phyloP scores from a whole-genome alignment of 2,329 filamentous ascomycete species.

The Colletotrichum cuscutae region DNA sequence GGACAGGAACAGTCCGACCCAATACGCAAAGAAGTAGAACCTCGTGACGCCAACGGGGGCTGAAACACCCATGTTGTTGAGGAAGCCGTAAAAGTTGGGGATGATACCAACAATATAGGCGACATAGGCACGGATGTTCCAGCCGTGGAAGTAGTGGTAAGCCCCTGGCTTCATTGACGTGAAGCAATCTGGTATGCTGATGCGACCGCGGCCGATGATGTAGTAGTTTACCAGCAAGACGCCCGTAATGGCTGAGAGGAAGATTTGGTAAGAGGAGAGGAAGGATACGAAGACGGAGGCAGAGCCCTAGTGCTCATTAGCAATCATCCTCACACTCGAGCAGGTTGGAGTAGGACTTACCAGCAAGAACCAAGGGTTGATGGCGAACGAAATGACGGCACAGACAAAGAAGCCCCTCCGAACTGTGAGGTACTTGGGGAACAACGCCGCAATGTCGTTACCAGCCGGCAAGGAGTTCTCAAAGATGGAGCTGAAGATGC shows the following conservation, averaged over 20 bases:
- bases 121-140: slow-evolving; percentile 30
- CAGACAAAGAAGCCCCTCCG: slow-evolving; percentile 50
- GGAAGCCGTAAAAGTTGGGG: slow-evolving; percentile 53
- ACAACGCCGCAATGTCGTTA: slow-evolving; percentile 51
- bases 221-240: slow-evolving; percentile 50
- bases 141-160: slow-evolving; percentile 28
- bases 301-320: slow-evolving; percentile 43
- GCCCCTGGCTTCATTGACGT: slow-evolving; percentile 20
- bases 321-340: no score
- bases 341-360: slow-evolving; percentile 36
- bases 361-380: slow-evolving; percentile 52
- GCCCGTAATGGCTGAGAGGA: slow-evolving; percentile 52
- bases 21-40: slow-evolving; percentile 68
- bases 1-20: slow-evolving; percentile 61
- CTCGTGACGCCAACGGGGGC: slow-evolving; percentile 45
- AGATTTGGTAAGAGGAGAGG: slow-evolving; percentile 49
- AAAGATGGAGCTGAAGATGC: slow-evolving; percentile 56
- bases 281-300: slow-evolving; percentile 50
- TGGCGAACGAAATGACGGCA: slow-evolving; percentile 46
- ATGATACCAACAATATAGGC: slow-evolving; percentile 46
- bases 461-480: slow-evolving; percentile 53
- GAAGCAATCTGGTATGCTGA: slow-evolving; percentile 46
- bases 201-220: slow-evolving; percentile 45
- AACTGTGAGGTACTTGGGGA: slow-evolving; percentile 51
- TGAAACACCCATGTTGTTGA: slow-evolving; percentile 51